Evolutionary conservation across 441 rosid species (phyloP), one percentile per base, ranked within the genome.

Genomic region (Brassica hybrid): DNA sequence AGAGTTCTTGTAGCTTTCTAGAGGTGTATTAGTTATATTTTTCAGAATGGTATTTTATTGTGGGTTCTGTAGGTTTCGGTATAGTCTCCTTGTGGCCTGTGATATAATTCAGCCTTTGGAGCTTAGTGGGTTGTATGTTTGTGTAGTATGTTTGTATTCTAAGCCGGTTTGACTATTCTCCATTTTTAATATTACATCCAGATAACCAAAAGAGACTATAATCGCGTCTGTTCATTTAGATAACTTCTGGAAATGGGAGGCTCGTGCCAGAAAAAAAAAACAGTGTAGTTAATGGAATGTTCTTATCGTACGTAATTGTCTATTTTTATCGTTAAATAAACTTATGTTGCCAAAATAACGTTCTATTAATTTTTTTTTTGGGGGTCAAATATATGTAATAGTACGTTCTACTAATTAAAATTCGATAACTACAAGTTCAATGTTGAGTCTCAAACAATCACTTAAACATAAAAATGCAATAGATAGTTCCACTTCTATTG

Each of bases 241-340:
- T 32, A 13, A 27, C 50, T 41, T 30, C 18, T 5, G 4, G 62
- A 19, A 10, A 30, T 60, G 61, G 59, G 69, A 67, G 23, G 68
- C 60, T 58, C 38, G 34, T 75, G 68, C 21, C 6, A 9, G 6
- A 13, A 12, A 52, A n/a, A 41, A 50, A 43, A 25, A 45, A 23
- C 11, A 67, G 12, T 74, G n/a, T n/a, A 67, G 18, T 41, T 45
- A 50, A 58, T 43, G 66, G 52, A 27, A 56, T n/a, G n/a, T n/a
- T n/a, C n/a, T n/a, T n/a, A n/a, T n/a, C n/a, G n/a, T n/a, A n/a
- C n/a, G n/a, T n/a, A n/a, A n/a, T n/a, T n/a, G n/a, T n/a, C n/a
- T n/a, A n/a, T n/a, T n/a, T n/a, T n/a, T n/a, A n/a, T n/a, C n/a
- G 3, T 34, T 30, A 30, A 30, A 63, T 1, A 34, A 30, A 30